These are phyloP conservation scores for Mollisia scopiformis DNA, from an alignment of 2,329 filamentous ascomycete genomes.

Conservation along the genomic window DNA sequence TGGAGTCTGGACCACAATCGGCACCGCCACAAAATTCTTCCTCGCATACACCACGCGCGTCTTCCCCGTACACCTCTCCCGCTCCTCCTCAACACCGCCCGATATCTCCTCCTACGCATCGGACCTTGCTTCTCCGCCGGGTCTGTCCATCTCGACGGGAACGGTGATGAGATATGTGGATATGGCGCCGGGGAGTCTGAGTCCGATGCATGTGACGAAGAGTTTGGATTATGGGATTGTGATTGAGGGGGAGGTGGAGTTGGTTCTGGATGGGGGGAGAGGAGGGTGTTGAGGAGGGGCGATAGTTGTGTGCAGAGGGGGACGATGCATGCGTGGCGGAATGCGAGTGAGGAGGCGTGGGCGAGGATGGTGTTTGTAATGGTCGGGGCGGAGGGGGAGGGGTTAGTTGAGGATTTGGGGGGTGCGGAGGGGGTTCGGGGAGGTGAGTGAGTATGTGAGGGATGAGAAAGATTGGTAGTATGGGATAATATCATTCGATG, in stretches of 20 bases:
- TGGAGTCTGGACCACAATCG: conserved; percentile 24
- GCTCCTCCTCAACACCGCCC: conserved; percentile 25
- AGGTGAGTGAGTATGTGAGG: conserved; percentile 13
- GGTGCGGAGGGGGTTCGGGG: conserved; percentile 18
- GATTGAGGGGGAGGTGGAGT: conserved; percentile 43
- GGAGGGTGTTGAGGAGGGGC: conserved; percentile 41
- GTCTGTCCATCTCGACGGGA: conserved; percentile 20
- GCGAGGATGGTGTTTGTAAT: conserved; percentile 34
- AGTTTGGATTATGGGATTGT: conserved; percentile 47
- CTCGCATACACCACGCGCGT: conserved; percentile 27
- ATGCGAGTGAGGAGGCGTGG: conserved; percentile 25
- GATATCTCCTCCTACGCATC: conserved; percentile 15
- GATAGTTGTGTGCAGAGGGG: conserved; percentile 48
- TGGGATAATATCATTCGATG: too few relatives aligned
- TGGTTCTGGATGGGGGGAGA: conserved; percentile 46
- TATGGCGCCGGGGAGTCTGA: conserved; percentile 20
- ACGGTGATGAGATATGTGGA: conserved; percentile 32
- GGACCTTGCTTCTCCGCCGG: conserved; percentile 4
- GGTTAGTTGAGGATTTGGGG: conserved; percentile 15
- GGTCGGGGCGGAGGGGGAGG: conserved; percentile 18
- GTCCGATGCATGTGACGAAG: conserved; percentile 46
- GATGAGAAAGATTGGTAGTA: not conserved
- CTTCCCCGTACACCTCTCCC: conserved; percentile 24
- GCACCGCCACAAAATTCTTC: conserved; percentile 27
- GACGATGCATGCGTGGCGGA: conserved; percentile 47